Conservation (phyloP, 345 rosid species). For the Corymbia maculata region DNA sequence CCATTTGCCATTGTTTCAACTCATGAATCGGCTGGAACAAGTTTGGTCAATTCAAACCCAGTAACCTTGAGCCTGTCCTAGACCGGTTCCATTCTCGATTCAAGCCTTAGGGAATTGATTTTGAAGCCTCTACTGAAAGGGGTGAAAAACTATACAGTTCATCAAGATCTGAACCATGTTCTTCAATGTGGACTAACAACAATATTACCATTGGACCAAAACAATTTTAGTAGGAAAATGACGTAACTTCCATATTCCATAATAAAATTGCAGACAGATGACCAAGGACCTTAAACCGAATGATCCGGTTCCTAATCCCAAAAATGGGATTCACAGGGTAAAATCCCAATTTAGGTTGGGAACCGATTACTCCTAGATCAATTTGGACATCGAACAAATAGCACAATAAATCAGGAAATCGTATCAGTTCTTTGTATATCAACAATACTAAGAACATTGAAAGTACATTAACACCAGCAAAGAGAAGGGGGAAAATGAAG, state of each 20-base stretch:
- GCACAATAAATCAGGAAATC: neutral
- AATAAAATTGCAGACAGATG: neutral
- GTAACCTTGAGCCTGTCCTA: neutral
- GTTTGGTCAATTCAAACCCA: rapidly evolving
- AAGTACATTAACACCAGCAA: neutral
- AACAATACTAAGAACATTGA: neutral
- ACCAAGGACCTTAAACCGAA: neutral
- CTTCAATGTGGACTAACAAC: neutral
- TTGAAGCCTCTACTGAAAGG: neutral
- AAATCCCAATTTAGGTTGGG: neutral
- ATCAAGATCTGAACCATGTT: neutral
- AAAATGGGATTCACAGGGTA: neutral
- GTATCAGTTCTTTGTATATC: neutral
- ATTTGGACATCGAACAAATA: neutral
- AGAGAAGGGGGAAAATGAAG: neutral
- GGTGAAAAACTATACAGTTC: too few relatives aligned
- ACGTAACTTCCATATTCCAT: neutral
- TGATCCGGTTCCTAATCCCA: neutral
- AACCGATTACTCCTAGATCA: neutral
- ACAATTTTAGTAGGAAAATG: neutral
- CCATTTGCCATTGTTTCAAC: neutral
- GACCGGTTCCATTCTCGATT: neutral
- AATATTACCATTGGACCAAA: neutral
- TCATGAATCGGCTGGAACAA: neutral
- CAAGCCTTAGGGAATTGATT: neutral